A percentile compares a stretch with the other conserved stretches of the same genome.
Evolutionary conservation across 2,329 filamentous ascomycete species (phyloP).

Genomic region (Fusarium sp.): DNA sequence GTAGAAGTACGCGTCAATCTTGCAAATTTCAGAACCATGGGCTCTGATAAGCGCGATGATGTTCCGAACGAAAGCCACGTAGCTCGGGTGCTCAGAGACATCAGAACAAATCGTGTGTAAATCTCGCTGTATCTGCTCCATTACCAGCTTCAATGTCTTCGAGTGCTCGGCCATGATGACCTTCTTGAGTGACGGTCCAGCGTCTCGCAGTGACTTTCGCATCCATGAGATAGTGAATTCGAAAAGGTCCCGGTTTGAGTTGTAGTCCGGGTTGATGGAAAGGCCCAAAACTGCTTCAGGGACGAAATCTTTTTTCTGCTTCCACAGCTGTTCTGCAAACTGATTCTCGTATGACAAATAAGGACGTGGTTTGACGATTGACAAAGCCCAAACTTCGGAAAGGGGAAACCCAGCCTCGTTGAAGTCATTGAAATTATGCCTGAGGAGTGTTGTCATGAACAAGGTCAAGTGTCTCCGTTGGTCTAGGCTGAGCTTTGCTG

Average conservation of each 20-base stretch:
- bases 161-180: slow-evolving; percentile 56
- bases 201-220: slow-evolving; percentile 60
- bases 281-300: slow-evolving; percentile 54
- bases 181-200: slow-evolving; percentile 51
- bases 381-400: slow-evolving; percentile 64
- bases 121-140: slow-evolving; percentile 67
- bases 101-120: slow-evolving; percentile 54
- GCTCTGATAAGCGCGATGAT: slow-evolving; percentile 66
- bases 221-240: slow-evolving; percentile 61
- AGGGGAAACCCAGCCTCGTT: slow-evolving; percentile 58
- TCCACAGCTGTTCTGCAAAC: slow-evolving; percentile 60
- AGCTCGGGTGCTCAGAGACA: slow-evolving; percentile 57
- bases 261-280: slow-evolving; percentile 59
- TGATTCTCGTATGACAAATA: slow-evolving; percentile 62
- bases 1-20: slow-evolving; percentile 67
- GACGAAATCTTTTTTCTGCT: slow-evolving; percentile 57
- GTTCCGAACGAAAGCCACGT: slow-evolving; percentile 63
- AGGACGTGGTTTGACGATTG: slow-evolving; percentile 62
- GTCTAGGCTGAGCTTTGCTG: slow-evolving; percentile 54
- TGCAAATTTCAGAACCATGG: slow-evolving; percentile 64
- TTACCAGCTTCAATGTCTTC: slow-evolving; percentile 58
- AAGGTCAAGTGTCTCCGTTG: slow-evolving; percentile 62
- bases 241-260: slow-evolving; percentile 62
- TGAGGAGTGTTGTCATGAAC: slow-evolving; percentile 64
- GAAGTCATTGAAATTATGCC: slow-evolving; percentile 60